Evolutionary conservation across 202 grass and related monocot genomes (phyloP).

Genomic region (Setaria viridis): DNA sequence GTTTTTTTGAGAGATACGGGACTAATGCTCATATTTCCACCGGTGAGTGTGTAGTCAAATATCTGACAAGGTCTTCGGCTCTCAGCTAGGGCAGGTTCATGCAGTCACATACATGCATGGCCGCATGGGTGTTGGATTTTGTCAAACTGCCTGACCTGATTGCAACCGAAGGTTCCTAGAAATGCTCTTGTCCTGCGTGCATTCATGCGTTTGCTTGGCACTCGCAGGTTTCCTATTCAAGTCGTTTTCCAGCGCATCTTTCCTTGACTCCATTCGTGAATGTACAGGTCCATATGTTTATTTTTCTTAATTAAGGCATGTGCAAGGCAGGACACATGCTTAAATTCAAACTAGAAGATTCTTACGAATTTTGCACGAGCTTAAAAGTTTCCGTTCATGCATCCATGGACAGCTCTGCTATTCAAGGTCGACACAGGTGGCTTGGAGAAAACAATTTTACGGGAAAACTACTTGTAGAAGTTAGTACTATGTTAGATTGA

Average conservation of each 20-base stretch:
- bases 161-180: slow-evolving; percentile 25
- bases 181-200: not conserved
- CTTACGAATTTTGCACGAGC: slow-evolving; percentile 24
- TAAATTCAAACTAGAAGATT: slow-evolving; percentile 10
- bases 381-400: not conserved
- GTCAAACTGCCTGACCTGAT: slow-evolving; percentile 33
- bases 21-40: no score
- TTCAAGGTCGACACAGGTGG: not conserved
- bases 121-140: not conserved
- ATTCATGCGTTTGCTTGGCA: not conserved
- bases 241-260: slow-evolving; percentile 4
- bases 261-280: not conserved
- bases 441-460: not conserved
- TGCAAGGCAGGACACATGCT: not conserved
- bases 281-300: not conserved
- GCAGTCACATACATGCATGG: not conserved
- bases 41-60: not conserved
- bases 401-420: not conserved
- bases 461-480: not conserved
- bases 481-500: not conserved
- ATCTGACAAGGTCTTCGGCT: slow-evolving; percentile 23
- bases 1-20: no score
- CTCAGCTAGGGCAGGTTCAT: not conserved
- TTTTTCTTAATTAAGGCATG: not conserved
- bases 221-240: not conserved